A percentile compares a stretch with the other conserved stretches of the same genome.
These are phyloP conservation scores for Aureobasidium zeae DNA, from an alignment of 2,329 filamentous ascomycete species.

Conservation along the genomic window DNA sequence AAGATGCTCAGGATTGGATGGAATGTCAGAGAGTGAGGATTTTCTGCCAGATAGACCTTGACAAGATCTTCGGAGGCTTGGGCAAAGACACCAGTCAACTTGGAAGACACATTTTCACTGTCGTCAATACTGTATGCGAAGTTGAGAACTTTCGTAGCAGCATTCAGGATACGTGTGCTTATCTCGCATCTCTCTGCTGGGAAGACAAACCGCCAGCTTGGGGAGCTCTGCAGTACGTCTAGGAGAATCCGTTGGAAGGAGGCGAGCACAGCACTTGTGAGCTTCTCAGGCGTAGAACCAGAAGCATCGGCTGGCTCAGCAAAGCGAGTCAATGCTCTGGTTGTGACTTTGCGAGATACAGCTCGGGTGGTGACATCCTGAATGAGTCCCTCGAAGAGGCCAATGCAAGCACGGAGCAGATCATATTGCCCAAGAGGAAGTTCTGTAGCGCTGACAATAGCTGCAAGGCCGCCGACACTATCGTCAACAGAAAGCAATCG, in stretches of 20 bases:
- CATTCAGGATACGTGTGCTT: conserved; percentile 55
- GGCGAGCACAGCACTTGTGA: conserved; percentile 60
- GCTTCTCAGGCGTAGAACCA: conserved; percentile 68
- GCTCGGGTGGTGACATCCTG: conserved; percentile 64
- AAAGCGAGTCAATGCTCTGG: conserved; percentile 43
- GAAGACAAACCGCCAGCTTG: conserved; percentile 72
- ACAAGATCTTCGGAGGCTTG: conserved; percentile 67
- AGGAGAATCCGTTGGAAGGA: conserved; percentile 67
- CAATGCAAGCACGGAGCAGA: conserved; percentile 64
- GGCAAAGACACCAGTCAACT: conserved; percentile 55
- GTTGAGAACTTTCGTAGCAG: conserved; percentile 62
- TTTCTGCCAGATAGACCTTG: conserved; percentile 64
- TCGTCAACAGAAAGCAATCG: conserved; percentile 68
- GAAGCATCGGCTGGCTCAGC: conserved; percentile 42
- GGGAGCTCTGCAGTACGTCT: conserved; percentile 76
- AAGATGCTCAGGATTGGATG: conserved; percentile 68
- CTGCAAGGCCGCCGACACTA: conserved; percentile 64
- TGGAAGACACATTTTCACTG: conserved; percentile 36
- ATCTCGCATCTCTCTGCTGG: conserved; percentile 60
- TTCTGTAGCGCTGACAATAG: conserved; percentile 74
- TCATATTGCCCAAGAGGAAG: conserved; percentile 66
- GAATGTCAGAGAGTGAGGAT: conserved; percentile 61
- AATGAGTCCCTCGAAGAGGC: conserved; percentile 64
- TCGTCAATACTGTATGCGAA: conserved; percentile 70
- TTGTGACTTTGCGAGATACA: conserved; percentile 53